A percentile compares a stretch with the other conserved stretches of the same genome.
phyloP scores from a whole-genome alignment of 768 basidiomycete genomes.

The Phylloporus arenicola region DNA sequence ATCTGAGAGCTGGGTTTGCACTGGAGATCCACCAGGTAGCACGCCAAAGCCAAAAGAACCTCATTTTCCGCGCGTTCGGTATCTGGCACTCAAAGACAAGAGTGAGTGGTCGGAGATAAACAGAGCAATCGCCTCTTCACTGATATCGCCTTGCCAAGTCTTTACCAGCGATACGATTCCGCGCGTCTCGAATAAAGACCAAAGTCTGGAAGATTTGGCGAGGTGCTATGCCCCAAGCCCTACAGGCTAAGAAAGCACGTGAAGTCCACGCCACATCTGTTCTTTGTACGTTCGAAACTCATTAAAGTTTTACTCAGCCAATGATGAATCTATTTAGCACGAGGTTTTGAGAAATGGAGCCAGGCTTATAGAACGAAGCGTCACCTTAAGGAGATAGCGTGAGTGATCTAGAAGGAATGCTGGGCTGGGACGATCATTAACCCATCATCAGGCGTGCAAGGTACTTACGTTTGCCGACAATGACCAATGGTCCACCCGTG shows the following conservation, averaged over 20 bases:
- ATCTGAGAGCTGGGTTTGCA: conserved; percentile 5
- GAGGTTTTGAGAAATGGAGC: conserved; percentile 61
- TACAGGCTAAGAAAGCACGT: conserved; percentile 61
- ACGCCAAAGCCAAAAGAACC: conserved; percentile 52
- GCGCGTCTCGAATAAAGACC: conserved; percentile 53
- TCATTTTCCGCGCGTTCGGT: conserved; percentile 62
- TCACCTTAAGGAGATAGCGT: conserved; percentile 80
- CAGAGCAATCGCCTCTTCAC: background rate
- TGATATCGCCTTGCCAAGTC: conserved; percentile 41
- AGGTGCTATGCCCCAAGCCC: conserved; percentile 62
- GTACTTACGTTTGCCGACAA: conserved; percentile 68
- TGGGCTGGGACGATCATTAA: conserved; percentile 24
- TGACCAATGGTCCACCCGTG: conserved; percentile 36
- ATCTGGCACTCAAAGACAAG: conserved; percentile 73
- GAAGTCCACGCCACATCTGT: conserved; percentile 50
- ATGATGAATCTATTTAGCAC: conserved; percentile 32
- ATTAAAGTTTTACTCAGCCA: conserved; percentile 4
- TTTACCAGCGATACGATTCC: conserved; percentile 74
- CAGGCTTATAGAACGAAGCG: conserved; percentile 63
- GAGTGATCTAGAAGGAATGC: conserved; percentile 32
- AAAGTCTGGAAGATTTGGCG: conserved; percentile 66
- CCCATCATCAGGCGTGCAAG: conserved; percentile 61
- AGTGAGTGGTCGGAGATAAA: conserved; percentile 34
- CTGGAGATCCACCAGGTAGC: conserved; percentile 43
- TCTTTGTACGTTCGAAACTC: conserved; percentile 45